These are phyloP conservation scores for Lipomyces spencermartinsiae DNA, from an alignment of 805 yeast genomes.

Conservation along the genomic window DNA sequence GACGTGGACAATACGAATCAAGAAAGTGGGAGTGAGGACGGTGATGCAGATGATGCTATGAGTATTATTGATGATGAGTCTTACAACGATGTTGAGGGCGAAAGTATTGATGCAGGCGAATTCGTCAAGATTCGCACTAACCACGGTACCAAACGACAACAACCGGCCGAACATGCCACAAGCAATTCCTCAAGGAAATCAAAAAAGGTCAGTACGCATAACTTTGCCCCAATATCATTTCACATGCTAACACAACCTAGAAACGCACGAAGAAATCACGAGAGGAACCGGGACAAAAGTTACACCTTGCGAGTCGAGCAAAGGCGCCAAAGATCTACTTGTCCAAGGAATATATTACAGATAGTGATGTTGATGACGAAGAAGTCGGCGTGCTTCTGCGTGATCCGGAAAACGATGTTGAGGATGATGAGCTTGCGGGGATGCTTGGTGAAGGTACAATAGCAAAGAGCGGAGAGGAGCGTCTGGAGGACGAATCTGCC, in stretches of 20 bases:
- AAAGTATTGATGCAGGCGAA: background rate
- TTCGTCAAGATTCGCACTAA: background rate
- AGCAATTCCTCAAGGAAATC: background rate
- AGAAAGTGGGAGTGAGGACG: background rate
- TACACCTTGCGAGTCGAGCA: background rate
- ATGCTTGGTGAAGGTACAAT: background rate
- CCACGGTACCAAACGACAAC: background rate
- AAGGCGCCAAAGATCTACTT: background rate
- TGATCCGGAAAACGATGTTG: background rate
- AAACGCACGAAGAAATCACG: background rate
- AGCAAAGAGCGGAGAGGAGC: background rate
- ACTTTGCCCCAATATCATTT: background rate
- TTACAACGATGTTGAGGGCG: background rate
- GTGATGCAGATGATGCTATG: background rate
- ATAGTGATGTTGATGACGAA: constrained; percentile 2
- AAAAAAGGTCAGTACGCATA: background rate
- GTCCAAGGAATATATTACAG: background rate
- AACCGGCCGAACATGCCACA: background rate
- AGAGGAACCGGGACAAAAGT: background rate
- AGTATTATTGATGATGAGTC: background rate
- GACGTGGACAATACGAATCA: background rate
- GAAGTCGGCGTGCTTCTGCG: background rate
- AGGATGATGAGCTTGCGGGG: background rate
- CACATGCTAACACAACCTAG: background rate
- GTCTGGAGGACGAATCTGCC: background rate